phyloP scores from a whole-genome alignment of 2,329 filamentous ascomycete genomes.

The Cordyceps pruinosa region DNA sequence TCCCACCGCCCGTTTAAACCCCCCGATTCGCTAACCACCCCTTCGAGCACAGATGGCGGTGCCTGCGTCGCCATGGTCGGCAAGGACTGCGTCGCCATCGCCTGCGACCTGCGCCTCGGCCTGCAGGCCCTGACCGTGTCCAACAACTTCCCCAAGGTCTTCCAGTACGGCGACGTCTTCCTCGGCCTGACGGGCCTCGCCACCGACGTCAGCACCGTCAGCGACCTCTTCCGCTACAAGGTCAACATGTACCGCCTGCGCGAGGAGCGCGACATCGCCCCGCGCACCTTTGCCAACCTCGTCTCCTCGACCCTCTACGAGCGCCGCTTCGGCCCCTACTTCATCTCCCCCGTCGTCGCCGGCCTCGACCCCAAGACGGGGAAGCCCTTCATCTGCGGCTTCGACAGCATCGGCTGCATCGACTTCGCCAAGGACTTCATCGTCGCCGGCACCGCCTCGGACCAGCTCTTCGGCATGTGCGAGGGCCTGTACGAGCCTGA shows the following conservation, averaged over 20 bases:
- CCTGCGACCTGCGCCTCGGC: constrained; percentile 95
- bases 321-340: constrained; percentile 91
- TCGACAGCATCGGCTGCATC: constrained; percentile 98
- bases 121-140: constrained; percentile 94
- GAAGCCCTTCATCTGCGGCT: constrained; percentile 96
- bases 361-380: constrained; percentile 91
- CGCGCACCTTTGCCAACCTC: constrained; percentile 92
- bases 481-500: constrained; percentile 97
- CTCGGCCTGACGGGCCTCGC: constrained; percentile 93
- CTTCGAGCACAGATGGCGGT: constrained; percentile 58
- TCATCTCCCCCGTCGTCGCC: constrained; percentile 89
- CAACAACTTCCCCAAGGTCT: constrained; percentile 99
- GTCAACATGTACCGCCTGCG: constrained; percentile 99
- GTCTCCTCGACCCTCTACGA: constrained; percentile 90
- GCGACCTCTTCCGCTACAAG: constrained; percentile 98
- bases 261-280: constrained; percentile 94
- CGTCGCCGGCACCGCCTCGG: constrained; percentile 88
- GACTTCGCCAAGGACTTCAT: constrained; percentile 99
- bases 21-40: constrained; percentile 6
- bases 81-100: constrained; percentile 99
- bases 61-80: constrained; percentile 98
- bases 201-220: constrained; percentile 90
- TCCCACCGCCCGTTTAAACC: neutral
- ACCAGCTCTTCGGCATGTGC: constrained; percentile 98
- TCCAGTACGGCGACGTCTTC: constrained; percentile 92